phyloP scores from a whole-genome alignment of 2,329 filamentous ascomycete genomes.

The Colletotrichum tofieldiae region DNA sequence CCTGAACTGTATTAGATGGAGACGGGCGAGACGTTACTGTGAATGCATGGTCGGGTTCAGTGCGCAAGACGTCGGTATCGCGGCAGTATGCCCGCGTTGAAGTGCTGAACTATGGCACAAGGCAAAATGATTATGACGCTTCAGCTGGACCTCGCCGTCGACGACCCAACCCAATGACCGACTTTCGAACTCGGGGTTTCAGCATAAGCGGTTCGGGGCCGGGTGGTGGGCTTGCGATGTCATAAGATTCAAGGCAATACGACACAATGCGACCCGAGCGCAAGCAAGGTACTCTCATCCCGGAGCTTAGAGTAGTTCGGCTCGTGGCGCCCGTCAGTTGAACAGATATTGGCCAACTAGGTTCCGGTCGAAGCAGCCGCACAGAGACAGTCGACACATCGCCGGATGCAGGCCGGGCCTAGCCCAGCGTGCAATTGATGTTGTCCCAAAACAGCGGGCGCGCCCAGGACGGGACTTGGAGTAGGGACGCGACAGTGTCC shows the following conservation, averaged over 20 bases:
- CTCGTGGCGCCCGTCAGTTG: background rate
- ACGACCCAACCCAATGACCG: no score
- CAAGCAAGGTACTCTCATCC: no score
- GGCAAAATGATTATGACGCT: no score
- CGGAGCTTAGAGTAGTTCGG: background rate
- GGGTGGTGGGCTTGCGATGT: background rate
- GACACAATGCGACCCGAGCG: background rate
- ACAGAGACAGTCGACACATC: background rate
- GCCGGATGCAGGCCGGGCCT: background rate
- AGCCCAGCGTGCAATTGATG: background rate
- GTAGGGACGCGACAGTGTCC: conserved; percentile 26
- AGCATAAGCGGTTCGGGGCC: no score
- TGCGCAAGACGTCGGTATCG: no score
- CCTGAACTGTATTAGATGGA: no score
- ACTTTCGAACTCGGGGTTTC: no score
- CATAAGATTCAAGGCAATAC: background rate
- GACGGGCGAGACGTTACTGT: no score
- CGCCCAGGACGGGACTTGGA: background rate
- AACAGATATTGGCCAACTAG: background rate
- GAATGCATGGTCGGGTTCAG: no score
- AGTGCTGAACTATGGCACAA: no score
- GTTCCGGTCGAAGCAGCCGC: background rate
- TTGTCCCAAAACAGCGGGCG: conserved; percentile 10
- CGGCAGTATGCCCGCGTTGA: no score
- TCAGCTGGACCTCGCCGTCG: no score